Conservation (phyloP, 495 filamentous ascomycete genomes). For the Penicillium dipodomyicola region DNA sequence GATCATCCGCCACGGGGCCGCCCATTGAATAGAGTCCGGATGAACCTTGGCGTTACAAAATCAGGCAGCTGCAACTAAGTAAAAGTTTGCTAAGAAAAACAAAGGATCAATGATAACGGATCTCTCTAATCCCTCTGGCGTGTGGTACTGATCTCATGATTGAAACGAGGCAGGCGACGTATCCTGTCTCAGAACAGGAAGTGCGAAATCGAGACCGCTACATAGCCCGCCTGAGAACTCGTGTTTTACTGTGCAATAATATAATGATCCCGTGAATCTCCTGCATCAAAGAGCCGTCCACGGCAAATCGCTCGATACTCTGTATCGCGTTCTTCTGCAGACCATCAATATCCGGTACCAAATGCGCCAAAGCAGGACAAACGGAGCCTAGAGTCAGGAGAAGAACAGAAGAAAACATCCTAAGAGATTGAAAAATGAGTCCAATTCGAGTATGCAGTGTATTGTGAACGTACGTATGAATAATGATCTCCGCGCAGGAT, state of each 20-base stretch:
- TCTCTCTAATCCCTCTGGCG: not conserved
- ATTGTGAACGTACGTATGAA: constrained; percentile 2
- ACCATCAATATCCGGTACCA: constrained; percentile 5
- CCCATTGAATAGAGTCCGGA: not conserved
- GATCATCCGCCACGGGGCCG: constrained; percentile 7
- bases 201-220: not conserved
- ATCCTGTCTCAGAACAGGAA: not conserved
- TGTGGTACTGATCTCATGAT: not conserved
- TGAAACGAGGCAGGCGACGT: not conserved
- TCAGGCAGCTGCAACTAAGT: not conserved
- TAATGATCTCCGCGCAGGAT: constrained; percentile 4
- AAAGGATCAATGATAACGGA: not conserved
- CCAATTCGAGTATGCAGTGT: not conserved
- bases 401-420: constrained; percentile 9
- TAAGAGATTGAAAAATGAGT: not conserved
- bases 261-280: constrained; percentile 7
- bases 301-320: constrained; percentile 1
- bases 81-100: not conserved
- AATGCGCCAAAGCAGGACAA: constrained; percentile 1
- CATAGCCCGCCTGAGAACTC: constrained; percentile 5
- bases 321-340: constrained; percentile 1
- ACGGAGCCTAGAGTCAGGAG: constrained; percentile 5
- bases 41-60: not conserved
- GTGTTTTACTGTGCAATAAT: constrained; percentile 8
- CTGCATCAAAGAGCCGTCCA: constrained; percentile 3